Conservation (phyloP, 73 alveolate genomes). For the Paramecium sonneborni region DNA sequence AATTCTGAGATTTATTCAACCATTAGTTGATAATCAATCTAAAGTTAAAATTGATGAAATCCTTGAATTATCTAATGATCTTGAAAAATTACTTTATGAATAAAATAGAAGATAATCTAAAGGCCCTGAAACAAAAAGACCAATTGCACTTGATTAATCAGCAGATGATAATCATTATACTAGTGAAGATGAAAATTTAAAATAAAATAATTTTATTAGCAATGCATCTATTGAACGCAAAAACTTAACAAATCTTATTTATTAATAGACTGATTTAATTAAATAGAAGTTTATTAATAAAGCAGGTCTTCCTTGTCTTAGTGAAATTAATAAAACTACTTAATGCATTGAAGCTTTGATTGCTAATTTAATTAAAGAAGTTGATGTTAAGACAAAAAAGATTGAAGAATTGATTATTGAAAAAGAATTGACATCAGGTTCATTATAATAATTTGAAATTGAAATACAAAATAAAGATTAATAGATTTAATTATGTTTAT, state of each 20-base stretch:
- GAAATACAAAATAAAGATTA: neutral
- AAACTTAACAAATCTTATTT: neutral
- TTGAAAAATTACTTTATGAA: neutral
- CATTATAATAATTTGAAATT: neutral
- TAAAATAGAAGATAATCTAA: neutral
- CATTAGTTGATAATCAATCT: neutral
- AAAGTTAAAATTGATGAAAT: neutral
- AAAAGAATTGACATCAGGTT: neutral
- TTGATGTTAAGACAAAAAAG: neutral
- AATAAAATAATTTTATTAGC: neutral
- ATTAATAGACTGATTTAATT: neutral
- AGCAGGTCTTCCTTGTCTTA: neutral
- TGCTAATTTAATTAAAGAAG: neutral
- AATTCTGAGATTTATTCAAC: slow-evolving; percentile 7
- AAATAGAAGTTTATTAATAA: neutral
- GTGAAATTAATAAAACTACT: neutral
- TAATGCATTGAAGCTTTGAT: neutral
- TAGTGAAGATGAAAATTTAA: neutral
- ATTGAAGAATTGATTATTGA: slow-evolving; percentile 8
- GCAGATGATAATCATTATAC: neutral
- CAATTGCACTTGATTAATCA: neutral
- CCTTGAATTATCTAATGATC: neutral
- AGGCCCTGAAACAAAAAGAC: neutral
- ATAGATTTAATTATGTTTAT: neutral
- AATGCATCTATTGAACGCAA: neutral